These are phyloP conservation scores for Phytophthora megakarya DNA, from an alignment of 352 stramenopile species.

Conservation along the genomic window DNA sequence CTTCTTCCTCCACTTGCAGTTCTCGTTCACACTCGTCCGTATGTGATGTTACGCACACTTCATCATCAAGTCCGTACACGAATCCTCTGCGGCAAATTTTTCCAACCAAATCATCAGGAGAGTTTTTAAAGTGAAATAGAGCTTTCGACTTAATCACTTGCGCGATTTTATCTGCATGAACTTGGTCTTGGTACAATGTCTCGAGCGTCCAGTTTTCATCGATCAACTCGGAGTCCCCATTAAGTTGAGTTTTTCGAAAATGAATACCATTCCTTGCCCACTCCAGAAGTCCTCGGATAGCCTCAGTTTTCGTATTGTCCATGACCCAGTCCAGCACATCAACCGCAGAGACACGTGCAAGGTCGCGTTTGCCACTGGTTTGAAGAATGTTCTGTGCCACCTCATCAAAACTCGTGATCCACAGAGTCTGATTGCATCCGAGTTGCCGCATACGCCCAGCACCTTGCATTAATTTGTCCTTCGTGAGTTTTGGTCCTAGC, in stretches of 20 bases:
- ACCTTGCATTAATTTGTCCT: constrained; percentile 95
- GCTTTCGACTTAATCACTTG: constrained; percentile 41
- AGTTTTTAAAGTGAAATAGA: constrained; percentile 6
- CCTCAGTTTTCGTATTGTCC: constrained; percentile 80
- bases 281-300: constrained; percentile 63
- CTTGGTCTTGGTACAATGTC: constrained; percentile 37
- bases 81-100: constrained; percentile 25
- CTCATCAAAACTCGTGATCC: constrained; percentile 70
- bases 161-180: constrained; percentile 37
- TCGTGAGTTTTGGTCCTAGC: constrained; percentile 83
- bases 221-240: constrained; percentile 37
- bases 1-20: constrained; percentile 57
- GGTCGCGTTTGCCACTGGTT: constrained; percentile 3
- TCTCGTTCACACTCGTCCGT: constrained; percentile 63
- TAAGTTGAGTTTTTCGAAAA: constrained; percentile 44
- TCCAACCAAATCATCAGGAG: constrained; percentile 30
- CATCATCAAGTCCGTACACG: constrained; percentile 46
- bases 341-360: constrained; percentile 25
- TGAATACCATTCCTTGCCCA: constrained; percentile 84
- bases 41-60: constrained; percentile 45
- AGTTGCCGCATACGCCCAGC: constrained; percentile 87
- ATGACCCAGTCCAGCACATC: constrained; percentile 89
- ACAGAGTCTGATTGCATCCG: constrained; percentile 67
- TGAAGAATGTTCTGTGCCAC: constrained; percentile 57
- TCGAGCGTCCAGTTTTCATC: constrained; percentile 58